Base-by-base conservation (phyloP, 306 rosid genomes). In the Dalbergia oliveri region DNA sequence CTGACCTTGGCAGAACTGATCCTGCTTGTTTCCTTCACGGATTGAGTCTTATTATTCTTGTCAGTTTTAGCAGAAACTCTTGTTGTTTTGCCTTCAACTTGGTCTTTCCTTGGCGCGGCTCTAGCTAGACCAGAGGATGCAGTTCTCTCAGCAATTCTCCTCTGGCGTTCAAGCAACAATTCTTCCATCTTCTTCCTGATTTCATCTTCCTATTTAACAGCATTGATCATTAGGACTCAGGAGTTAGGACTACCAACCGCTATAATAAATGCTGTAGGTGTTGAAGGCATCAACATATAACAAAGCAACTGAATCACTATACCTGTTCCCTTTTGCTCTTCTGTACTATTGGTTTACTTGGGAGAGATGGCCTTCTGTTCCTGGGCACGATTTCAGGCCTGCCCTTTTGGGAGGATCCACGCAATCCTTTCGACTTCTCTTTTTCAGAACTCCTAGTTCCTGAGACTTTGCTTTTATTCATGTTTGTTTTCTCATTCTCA, bases 261-360 rank as follows among this genome's bases (percentile, higher is more conserved):
- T 23, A 78, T 35, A 23, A 51, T 11, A 19, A 67, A 49, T 41
- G 49, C 10, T 65, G 23, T 50, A 18, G 47, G 54, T 49, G 45
- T 45, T 18, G 56, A 80, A 78, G 12, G 73, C 70, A 41, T 34
- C 60, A 65, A 21, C n/a, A 66, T 11, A 71, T 23, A 79, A 73
- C 6, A 69, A 37, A 43, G 73, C 49, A 23, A 34, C n/a, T 71
- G 69, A 45, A 78, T 59, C 69, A 45, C 33, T 16, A 50, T 85
- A 90, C 94, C 90, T 76, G 75, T 79, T 90, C 94, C 69, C 82
- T 65, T 79, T 90, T 89, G 84, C 90, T 88, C 83, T 90, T 90
- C 12, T 83, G 89, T 83, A 85, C 85, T 11, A 81, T n/a, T 4
- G 90, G 72, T 83, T 87, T 85, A 9, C 78, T 87, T 9, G 85